phyloP scores from a whole-genome alignment of 2,329 filamentous ascomycete species.

The Penicillium italicum region DNA sequence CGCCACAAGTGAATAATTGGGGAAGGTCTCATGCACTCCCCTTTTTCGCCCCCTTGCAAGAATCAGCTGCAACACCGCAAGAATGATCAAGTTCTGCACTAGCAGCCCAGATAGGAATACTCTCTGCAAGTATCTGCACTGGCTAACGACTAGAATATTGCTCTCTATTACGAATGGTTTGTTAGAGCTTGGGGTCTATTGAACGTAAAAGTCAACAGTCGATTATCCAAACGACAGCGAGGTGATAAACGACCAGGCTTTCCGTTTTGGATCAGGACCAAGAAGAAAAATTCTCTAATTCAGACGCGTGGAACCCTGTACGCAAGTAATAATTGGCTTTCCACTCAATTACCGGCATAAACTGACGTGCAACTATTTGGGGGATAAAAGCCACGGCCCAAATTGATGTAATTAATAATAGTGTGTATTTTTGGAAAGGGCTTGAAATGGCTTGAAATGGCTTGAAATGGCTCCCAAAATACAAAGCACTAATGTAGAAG shows the following conservation, averaged over 20 bases:
- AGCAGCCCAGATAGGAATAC: neutral
- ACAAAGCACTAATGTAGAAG: neutral
- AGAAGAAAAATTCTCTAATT: neutral
- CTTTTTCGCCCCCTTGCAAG: neutral
- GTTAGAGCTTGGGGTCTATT: neutral
- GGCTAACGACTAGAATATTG: too few relatives aligned
- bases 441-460: neutral
- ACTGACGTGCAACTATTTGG: neutral
- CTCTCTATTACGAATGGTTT: neutral
- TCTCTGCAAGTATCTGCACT: too few relatives aligned
- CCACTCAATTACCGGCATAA: neutral
- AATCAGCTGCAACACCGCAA: neutral
- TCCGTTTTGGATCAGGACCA: too few relatives aligned
- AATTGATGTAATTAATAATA: neutral
- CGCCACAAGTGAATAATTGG: neutral
- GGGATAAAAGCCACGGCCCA: too few relatives aligned
- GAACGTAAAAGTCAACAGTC: neutral
- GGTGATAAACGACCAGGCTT: neutral
- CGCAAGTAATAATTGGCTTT: neutral
- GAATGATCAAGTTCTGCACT: neutral
- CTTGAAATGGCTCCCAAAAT: neutral
- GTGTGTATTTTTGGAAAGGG: neutral
- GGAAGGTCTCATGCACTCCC: neutral
- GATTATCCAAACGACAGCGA: neutral
- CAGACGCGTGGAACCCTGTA: neutral